A percentile compares a stretch with the other conserved stretches of the same genome.
phyloP scores from a whole-genome alignment of 1,284 basidiomycete genomes.

The Cystobasidiaceae sp. region DNA sequence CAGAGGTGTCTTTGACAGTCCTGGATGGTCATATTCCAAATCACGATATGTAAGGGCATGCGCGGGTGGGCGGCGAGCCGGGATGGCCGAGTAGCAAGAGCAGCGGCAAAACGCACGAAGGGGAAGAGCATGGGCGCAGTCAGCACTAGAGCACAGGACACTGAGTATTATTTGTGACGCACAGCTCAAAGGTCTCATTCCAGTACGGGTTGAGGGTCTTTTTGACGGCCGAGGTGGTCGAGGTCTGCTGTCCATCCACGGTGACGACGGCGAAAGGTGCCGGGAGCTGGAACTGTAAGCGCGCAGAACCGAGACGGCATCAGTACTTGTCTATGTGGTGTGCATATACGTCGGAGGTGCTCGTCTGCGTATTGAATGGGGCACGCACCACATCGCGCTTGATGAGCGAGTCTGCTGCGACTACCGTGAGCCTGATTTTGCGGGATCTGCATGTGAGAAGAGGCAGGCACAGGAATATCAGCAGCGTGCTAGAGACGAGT shows the following conservation, averaged over 20 bases:
- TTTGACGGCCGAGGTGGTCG: slow-evolving; percentile 83
- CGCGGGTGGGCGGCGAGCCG: too few relatives aligned
- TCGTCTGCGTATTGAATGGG: neutral
- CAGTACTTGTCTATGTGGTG: slow-evolving; percentile 39
- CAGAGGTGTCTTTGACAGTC: slow-evolving; percentile 80
- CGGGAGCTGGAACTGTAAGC: slow-evolving; percentile 70
- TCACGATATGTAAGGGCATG: neutral
- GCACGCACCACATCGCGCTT: slow-evolving; percentile 66
- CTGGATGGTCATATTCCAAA: slow-evolving; percentile 51
- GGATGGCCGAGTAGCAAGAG: too few relatives aligned
- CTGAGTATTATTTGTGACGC: slow-evolving; percentile 32
- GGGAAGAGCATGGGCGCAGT: too few relatives aligned
- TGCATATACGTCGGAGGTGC: neutral
- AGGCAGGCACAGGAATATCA: too few relatives aligned
- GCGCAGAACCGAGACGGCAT: too few relatives aligned
- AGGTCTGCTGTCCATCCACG: slow-evolving; percentile 88
- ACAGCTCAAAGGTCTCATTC: slow-evolving; percentile 92
- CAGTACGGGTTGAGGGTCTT: slow-evolving; percentile 82
- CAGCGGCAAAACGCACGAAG: too few relatives aligned
- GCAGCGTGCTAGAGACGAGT: too few relatives aligned
- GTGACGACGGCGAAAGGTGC: slow-evolving; percentile 93
- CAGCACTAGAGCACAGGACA: too few relatives aligned
- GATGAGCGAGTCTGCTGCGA: slow-evolving; percentile 79
- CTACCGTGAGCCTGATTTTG: slow-evolving; percentile 45
- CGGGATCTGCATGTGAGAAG: slow-evolving; percentile 18